A percentile compares a stretch with the other conserved stretches of the same genome.
phyloP scores from a whole-genome alignment of 768 basidiomycete species.

The Kwoniella sp. region DNA sequence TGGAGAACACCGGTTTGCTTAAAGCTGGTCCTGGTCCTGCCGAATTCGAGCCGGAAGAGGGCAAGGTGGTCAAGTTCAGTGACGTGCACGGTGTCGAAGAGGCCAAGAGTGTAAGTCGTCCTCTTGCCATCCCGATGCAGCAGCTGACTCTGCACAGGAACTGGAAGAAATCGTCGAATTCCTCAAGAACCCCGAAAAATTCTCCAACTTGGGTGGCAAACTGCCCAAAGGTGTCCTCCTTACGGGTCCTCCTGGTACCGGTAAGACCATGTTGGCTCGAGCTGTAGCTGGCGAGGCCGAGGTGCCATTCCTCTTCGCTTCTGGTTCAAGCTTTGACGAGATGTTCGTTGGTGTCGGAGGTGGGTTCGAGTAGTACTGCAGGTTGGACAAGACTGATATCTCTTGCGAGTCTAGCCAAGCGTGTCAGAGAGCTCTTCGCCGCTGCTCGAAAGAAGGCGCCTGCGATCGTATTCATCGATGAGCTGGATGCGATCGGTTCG shows the following conservation, averaged over 20 bases:
- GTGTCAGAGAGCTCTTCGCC: slow-evolving; percentile 89
- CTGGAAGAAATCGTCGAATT: slow-evolving; percentile 92
- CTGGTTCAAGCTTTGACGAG: slow-evolving; percentile 95
- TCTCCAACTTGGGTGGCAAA: slow-evolving; percentile 86
- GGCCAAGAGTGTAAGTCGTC: slow-evolving; percentile 73
- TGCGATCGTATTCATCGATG: slow-evolving; percentile 97
- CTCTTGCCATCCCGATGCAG: too few relatives aligned
- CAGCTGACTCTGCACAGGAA: slow-evolving; percentile 64
- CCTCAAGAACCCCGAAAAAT: slow-evolving; percentile 84
- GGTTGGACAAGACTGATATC: background rate
- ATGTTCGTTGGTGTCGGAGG: slow-evolving; percentile 62
- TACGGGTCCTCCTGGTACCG: slow-evolving; percentile 62
- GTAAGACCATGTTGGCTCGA: slow-evolving; percentile 96
- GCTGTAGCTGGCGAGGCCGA: slow-evolving; percentile 97
- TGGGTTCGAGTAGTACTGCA: slow-evolving; percentile 13
- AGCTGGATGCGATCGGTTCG: slow-evolving; percentile 87
- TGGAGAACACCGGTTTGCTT: slow-evolving; percentile 89
- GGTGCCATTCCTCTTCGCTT: slow-evolving; percentile 95
- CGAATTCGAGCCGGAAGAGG: slow-evolving; percentile 74
- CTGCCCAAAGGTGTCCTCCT: slow-evolving; percentile 85
- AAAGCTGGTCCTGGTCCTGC: slow-evolving; percentile 71
- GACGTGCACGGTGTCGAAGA: slow-evolving; percentile 98
- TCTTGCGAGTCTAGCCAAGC: slow-evolving; percentile 59
- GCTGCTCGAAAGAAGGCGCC: slow-evolving; percentile 91
- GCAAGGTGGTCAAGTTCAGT: slow-evolving; percentile 78